Conservation (phyloP, 352 stramenopile species). For the Poterioochromonas sp. region DNA sequence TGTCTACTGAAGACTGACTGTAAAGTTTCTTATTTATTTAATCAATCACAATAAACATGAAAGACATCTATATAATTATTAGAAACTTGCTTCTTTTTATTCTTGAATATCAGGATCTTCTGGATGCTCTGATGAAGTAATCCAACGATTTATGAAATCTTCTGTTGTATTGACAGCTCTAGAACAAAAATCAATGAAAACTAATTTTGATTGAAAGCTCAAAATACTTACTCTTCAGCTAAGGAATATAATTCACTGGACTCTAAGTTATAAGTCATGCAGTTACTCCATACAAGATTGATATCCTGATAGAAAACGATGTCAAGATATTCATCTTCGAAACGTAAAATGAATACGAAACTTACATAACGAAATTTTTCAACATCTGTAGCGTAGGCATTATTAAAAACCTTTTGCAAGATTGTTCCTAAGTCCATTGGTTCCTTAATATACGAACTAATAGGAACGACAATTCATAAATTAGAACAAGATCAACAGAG, state of each 20-base stretch:
- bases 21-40: too few species aligned
- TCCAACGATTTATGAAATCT: too few species aligned
- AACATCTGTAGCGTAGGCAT: constrained; percentile 19
- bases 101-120: too few species aligned
- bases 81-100: too few species aligned
- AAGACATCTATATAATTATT: too few species aligned
- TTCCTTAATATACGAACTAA: not conserved
- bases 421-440: constrained; percentile 42
- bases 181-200: too few species aligned
- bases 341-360: not conserved
- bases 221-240: not conserved
- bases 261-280: constrained; percentile 31
- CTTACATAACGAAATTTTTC: not conserved
- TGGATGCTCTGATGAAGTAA: too few species aligned
- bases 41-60: too few species aligned
- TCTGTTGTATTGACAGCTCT: too few species aligned
- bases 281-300: constrained; percentile 31
- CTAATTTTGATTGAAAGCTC: too few species aligned
- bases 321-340: not conserved
- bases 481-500: not conserved
- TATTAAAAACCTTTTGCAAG: not conserved
- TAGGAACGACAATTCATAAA: not conserved
- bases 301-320: constrained; percentile 15
- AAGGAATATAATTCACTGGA: constrained; percentile 1
- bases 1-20: too few species aligned